Evolutionary conservation across 495 filamentous ascomycete species (phyloP), one percentile per base, ranked within the genome.

Genomic region (Trichoderma reesei): DNA sequence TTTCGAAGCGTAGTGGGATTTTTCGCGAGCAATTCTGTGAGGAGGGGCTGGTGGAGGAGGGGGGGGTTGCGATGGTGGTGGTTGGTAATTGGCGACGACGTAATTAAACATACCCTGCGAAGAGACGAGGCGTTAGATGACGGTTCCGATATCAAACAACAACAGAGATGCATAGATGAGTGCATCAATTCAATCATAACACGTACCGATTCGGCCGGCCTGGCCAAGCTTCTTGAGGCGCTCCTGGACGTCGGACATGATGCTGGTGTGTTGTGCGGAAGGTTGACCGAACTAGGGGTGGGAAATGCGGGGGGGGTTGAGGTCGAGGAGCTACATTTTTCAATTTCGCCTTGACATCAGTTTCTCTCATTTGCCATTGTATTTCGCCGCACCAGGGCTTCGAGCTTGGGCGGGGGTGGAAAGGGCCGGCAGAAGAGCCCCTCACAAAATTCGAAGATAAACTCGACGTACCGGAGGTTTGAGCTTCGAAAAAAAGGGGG

Each of bases 141-240:
- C 37, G 10, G 10, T 5, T 39, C 10, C 37, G 10, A 39, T 10
- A 39, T 39, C 5, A 64, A 63, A 51, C 64, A 59, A 14, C n/a
- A 39, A 37, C 46, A 65, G 34, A 18, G n/a, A n/a, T n/a, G n/a
- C n/a, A n/a, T n/a, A n/a, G n/a, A n/a, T n/a, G n/a, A n/a, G n/a
- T n/a, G n/a, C n/a, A n/a, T n/a, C n/a, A n/a, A n/a, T n/a, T n/a
- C n/a, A n/a, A n/a, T n/a, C n/a, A n/a, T n/a, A 63, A 66, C 67
- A 88, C 88, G 70, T 83, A 91, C 88, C 88, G 77, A 89, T 90
- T 70, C 88, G 86, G 71, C 88, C 86, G 64, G 85, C 82, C 76
- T 82, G 82, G 74, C 89, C 88, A 78, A 91, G 86, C 80, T 86
- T 89, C 77, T 86, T 88, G 67, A 91, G 78, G 78, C 89, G 86